Base-by-base conservation (phyloP, 345 rosid genomes). In the Moringa oleifera region DNA sequence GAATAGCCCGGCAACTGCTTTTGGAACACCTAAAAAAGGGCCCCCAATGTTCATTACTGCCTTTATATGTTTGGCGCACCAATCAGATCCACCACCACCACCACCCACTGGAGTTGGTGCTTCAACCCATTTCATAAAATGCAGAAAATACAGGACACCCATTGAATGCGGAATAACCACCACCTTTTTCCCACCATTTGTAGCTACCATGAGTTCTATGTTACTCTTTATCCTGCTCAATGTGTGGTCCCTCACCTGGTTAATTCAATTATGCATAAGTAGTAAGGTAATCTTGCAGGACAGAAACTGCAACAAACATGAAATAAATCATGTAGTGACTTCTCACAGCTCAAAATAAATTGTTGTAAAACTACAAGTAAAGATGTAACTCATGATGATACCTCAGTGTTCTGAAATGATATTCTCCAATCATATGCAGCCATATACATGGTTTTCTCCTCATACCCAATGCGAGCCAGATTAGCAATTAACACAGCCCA, bases 401-500 rank as follows among this genome's bases (percentile, higher is more conserved):
- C 92, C 92, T 86, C 88, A 57, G 86, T 86, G 58, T 80, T 79
- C 69, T 86, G 88, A 73, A 86, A 86, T 51, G 92, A 83, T 19
- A 86, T 20, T 64, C 92, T 81, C 92, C 92, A 86, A 64, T 86
- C 92, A 81, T 79, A 86, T 56, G 92, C 70, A 59, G 92, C 92
- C 92, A 86, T 86, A 31, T 86, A 86, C 92, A 86, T 83, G 57
- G 72, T 83, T 64, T 86, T 86, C 73, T 86, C 92, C 77, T 86
- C 92, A 37, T 86, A 86, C 16, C 92, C 92, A 51, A 86, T 70
- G 57, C 77, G 78, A 51, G 92, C 92, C 79, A 86, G 73, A 72
- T 83, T 86, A 59, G 92, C 92, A 28, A 86, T 86, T 56, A 86
- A 70, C 59, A 86, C 92, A 13, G 92, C 92, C 92, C 92, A 86